phyloP scores from a whole-genome alignment of 768 basidiomycete species.

The Rhodosporidiobolus sp. region DNA sequence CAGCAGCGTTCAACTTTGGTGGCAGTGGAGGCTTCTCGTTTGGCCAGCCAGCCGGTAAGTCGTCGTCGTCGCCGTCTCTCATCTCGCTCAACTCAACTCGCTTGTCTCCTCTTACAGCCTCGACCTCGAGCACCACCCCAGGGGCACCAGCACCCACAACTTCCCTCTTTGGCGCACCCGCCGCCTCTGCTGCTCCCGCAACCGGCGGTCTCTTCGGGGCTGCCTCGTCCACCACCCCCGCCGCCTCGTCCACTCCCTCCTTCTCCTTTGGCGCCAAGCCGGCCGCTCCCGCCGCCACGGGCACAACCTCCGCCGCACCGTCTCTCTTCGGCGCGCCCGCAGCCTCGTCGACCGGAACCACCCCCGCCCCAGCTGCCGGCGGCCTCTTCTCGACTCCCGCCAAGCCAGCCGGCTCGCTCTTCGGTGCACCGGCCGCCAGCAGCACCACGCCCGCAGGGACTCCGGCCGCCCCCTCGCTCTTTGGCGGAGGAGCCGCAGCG shows the following conservation, averaged over 20 bases:
- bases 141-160: constrained; percentile 10
- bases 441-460: constrained; percentile 23
- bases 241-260: background rate
- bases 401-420: constrained; percentile 20
- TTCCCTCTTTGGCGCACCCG: constrained; percentile 17
- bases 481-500: constrained; percentile 8
- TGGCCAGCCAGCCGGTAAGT: constrained; percentile 21
- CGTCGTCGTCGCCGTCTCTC: background rate
- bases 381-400: constrained; percentile 34
- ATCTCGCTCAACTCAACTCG: background rate
- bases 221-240: background rate
- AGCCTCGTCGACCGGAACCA: background rate
- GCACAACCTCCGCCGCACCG: background rate
- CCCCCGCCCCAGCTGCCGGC: constrained; percentile 5
- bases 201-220: constrained; percentile 4
- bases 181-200: background rate
- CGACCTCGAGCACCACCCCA: constrained; percentile 14
- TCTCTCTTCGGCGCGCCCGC: constrained; percentile 28
- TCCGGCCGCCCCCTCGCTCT: constrained; percentile 20
- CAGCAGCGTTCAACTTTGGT: constrained; percentile 37
- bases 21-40: constrained; percentile 29
- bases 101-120: constrained; percentile 4
- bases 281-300: background rate
- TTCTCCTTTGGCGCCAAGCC: constrained; percentile 1
- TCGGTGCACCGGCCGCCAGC: constrained; percentile 10